phyloP scores from a whole-genome alignment of 1,284 basidiomycete species.

The Ganoderma multipileum region DNA sequence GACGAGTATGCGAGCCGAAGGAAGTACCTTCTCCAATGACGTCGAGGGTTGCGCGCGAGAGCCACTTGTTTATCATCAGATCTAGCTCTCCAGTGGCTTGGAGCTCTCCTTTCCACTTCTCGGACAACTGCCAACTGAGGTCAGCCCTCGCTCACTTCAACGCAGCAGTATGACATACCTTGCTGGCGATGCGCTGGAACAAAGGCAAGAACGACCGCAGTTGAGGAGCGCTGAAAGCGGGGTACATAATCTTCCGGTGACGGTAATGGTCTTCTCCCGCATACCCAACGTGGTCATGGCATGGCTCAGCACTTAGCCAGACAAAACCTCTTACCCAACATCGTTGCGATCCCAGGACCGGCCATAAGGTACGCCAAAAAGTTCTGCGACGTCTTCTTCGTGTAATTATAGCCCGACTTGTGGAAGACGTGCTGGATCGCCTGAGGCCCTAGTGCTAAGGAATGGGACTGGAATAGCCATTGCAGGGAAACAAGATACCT shows the following conservation, averaged over 20 bases:
- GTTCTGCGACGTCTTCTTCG: constrained; percentile 29
- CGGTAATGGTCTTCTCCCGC: constrained; percentile 35
- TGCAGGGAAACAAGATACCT: constrained; percentile 6
- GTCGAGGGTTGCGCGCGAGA: constrained; percentile 41
- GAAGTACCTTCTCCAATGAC: constrained; percentile 39
- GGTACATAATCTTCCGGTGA: constrained; percentile 42
- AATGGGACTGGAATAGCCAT: background rate
- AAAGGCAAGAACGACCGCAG: constrained; percentile 33
- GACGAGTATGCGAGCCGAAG: background rate
- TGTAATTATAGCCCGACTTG: constrained; percentile 35
- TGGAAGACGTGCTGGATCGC: constrained; percentile 39
- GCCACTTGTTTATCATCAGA: constrained; percentile 31
- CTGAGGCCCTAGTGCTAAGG: constrained; percentile 5
- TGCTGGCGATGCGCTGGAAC: constrained; percentile 30
- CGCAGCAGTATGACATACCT: constrained; percentile 17
- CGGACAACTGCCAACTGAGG: constrained; percentile 21
- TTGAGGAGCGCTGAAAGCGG: constrained; percentile 35
- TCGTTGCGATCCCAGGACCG: constrained; percentile 31
- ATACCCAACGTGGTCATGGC: background rate
- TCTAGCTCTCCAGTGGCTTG: constrained; percentile 9
- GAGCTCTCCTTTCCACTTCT: constrained; percentile 30
- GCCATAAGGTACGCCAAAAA: constrained; percentile 19
- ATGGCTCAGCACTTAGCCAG: background rate
- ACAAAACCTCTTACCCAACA: constrained; percentile 22
- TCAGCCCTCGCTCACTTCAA: background rate